These are phyloP conservation scores for Tagetes patula DNA, from an alignment of 129 eudicot species.

Conservation along the genomic window DNA sequence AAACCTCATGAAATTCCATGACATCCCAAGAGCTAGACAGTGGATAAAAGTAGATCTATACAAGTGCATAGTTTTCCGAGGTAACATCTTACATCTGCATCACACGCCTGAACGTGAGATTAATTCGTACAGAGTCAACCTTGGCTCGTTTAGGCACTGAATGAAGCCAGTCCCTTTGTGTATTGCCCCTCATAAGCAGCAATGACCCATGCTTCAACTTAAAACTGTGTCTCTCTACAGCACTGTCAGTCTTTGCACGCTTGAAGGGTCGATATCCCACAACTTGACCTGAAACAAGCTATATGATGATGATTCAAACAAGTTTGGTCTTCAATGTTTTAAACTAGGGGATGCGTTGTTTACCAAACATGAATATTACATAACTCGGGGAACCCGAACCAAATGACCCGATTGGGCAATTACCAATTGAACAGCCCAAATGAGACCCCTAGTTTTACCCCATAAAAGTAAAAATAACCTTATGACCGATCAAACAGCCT, in stretches of 20 bases:
- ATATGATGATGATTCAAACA: not conserved
- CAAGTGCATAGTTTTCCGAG: not conserved
- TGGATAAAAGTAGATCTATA: no score
- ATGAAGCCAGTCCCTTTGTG: conserved; percentile 90
- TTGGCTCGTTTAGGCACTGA: conserved; percentile 90
- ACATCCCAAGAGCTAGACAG: no score
- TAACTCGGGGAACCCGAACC: no score
- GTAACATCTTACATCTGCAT: conserved; percentile 14
- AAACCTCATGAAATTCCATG: no score
- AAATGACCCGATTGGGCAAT: no score
- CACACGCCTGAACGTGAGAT: conserved; percentile 87
- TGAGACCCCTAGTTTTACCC: no score
- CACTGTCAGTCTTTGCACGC: conserved; percentile 43
- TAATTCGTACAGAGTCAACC: conserved; percentile 59
- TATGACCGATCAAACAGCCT: no score
- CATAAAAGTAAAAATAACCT: no score
- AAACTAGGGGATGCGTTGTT: no score
- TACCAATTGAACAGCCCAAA: no score
- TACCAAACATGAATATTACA: no score
- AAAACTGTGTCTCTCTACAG: conserved; percentile 48
- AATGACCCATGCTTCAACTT: conserved; percentile 79
- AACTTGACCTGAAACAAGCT: not conserved
- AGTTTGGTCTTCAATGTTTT: no score
- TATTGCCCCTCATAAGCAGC: conserved; percentile 80
- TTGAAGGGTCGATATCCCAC: conserved; percentile 57